Conservation (phyloP, 768 basidiomycete genomes). For the Leccinum sublutescens region DNA sequence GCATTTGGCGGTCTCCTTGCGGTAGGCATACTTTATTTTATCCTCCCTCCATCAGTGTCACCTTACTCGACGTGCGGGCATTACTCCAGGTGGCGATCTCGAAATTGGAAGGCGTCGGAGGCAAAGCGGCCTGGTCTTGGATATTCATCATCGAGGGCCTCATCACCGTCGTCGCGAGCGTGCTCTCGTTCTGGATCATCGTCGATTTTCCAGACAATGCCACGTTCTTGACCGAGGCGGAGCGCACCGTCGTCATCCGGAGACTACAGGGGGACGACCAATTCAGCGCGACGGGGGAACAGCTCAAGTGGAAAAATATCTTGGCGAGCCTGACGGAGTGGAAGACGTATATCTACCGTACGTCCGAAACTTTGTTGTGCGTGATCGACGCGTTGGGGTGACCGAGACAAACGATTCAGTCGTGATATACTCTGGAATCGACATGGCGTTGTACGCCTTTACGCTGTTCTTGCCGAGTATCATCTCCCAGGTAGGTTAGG, state of each 20-base stretch:
- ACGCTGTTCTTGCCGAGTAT: slow-evolving; percentile 80
- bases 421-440: slow-evolving; percentile 52
- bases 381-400: not conserved
- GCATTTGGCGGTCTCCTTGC: slow-evolving; percentile 78
- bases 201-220: slow-evolving; percentile 85
- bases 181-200: slow-evolving; percentile 69
- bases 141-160: slow-evolving; percentile 78
- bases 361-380: not conserved
- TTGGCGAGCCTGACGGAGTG: slow-evolving; percentile 60
- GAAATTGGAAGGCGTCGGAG: slow-evolving; percentile 68
- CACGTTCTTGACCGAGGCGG: slow-evolving; percentile 67
- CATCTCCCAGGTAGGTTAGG: slow-evolving; percentile 55
- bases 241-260: slow-evolving; percentile 63
- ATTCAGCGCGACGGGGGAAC: slow-evolving; percentile 72
- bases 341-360: slow-evolving; percentile 60
- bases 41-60: not conserved
- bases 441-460: slow-evolving; percentile 75
- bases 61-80: not conserved
- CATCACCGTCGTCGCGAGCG: slow-evolving; percentile 63
- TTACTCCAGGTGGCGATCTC: slow-evolving; percentile 15
- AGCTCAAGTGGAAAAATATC: slow-evolving; percentile 56
- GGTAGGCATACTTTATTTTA: slow-evolving; percentile 33
- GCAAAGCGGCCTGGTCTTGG: slow-evolving; percentile 67
- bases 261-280: slow-evolving; percentile 66
- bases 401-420: slow-evolving; percentile 38